Percentiles rank a stretch among this genome's conserved stretches.
Conservation (phyloP, 1,284 basidiomycete genomes). For the Chalciporus piperatoides region DNA sequence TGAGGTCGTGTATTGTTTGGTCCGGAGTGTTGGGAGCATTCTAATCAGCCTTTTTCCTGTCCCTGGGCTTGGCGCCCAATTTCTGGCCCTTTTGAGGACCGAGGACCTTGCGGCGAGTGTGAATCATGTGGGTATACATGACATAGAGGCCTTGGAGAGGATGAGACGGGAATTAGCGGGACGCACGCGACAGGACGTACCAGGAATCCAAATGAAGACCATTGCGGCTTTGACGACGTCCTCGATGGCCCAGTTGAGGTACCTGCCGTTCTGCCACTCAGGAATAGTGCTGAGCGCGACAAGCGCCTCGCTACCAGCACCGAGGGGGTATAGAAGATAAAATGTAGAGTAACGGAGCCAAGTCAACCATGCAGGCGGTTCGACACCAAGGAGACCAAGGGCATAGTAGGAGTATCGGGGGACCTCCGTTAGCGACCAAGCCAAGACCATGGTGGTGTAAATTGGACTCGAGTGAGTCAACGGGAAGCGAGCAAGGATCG, state of each 20-base stretch:
- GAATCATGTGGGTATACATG: constrained; percentile 89
- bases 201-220: constrained; percentile 89
- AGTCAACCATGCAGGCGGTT: constrained; percentile 39
- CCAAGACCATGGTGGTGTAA: constrained; percentile 89
- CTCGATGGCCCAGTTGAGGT: constrained; percentile 44
- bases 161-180: neutral
- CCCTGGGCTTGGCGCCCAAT: constrained; percentile 27
- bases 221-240: constrained; percentile 58
- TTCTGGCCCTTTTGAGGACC: constrained; percentile 36
- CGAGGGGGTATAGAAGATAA: constrained; percentile 89
- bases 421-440: constrained; percentile 92
- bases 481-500: constrained; percentile 45
- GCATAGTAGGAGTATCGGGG: constrained; percentile 94
- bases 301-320: constrained; percentile 88
- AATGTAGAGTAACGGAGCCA: constrained; percentile 89
- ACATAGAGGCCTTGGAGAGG: constrained; percentile 55
- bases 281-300: constrained; percentile 81
- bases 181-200: constrained; percentile 41
- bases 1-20: neutral
- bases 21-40: neutral
- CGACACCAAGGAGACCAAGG: constrained; percentile 53
- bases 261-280: constrained; percentile 32
- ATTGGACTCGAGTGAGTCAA: constrained; percentile 72
- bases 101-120: constrained; percentile 76
- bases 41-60: constrained; percentile 18